Percentiles rank a stretch among this genome's conserved stretches.
phyloP scores from a whole-genome alignment of 2,329 filamentous ascomycete genomes.

The Cercospora zeae-maydis region DNA sequence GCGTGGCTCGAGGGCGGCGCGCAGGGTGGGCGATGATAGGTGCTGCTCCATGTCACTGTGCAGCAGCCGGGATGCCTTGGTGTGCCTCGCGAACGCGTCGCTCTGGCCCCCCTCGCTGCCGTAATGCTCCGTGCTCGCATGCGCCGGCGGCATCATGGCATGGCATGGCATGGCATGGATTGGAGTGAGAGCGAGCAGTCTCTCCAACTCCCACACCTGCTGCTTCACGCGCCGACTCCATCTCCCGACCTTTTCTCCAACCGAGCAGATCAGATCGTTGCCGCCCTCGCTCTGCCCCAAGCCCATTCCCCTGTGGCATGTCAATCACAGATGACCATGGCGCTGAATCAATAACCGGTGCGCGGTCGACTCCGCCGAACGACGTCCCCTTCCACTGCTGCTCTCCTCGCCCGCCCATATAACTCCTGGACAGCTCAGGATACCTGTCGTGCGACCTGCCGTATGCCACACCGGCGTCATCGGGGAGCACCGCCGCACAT shows the following conservation, averaged over 20 bases:
- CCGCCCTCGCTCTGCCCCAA: background rate
- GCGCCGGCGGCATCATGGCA: too few relatives aligned
- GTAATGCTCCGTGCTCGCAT: background rate
- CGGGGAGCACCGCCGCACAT: conserved; percentile 3
- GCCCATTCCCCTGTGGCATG: conserved; percentile 12
- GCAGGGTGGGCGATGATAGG: background rate
- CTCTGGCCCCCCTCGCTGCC: background rate
- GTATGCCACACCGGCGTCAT: conserved; percentile 15
- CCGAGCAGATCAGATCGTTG: background rate
- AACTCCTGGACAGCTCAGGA: background rate
- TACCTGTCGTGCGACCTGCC: conserved; percentile 15
- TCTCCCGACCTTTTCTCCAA: background rate
- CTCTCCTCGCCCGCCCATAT: conserved; percentile 3
- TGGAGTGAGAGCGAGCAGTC: too few relatives aligned
- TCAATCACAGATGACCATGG: conserved; percentile 8
- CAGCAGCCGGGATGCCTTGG: background rate
- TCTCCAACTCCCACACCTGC: background rate
- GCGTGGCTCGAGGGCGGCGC: background rate
- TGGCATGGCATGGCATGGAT: too few relatives aligned
- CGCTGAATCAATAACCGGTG: conserved; percentile 8
- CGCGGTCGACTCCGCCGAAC: conserved; percentile 1
- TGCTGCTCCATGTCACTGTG: conserved; percentile 2
- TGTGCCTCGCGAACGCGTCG: background rate
- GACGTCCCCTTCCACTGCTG: background rate
- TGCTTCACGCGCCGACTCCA: background rate